These are phyloP conservation scores for Fistulifera solaris DNA, from an alignment of 108 stramenopile species.

Conservation along the genomic window DNA sequence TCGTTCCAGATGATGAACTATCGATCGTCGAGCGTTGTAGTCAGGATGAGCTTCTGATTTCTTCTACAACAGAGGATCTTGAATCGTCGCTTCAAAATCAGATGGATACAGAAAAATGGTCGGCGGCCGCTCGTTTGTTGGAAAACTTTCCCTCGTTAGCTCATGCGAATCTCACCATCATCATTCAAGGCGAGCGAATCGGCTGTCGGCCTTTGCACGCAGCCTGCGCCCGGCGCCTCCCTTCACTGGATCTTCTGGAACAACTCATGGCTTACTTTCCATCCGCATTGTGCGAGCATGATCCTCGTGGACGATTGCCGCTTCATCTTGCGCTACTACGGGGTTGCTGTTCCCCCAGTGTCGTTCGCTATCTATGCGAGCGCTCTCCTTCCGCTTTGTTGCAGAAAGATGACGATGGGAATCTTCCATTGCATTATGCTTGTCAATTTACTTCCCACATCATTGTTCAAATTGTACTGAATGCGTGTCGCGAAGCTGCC, in stretches of 20 bases:
- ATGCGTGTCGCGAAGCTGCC: constrained; percentile 5
- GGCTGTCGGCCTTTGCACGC: not conserved
- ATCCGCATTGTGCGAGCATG: not conserved
- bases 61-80: too few species aligned
- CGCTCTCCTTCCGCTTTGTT: not conserved
- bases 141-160: not conserved
- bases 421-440: constrained; percentile 19
- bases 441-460: not conserved
- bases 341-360: not conserved
- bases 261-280: constrained; percentile 5
- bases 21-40: too few species aligned
- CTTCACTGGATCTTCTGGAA: constrained; percentile 3
- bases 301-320: constrained; percentile 8
- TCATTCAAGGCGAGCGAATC: not conserved
- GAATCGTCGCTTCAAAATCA: too few species aligned
- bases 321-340: constrained; percentile 15
- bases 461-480: constrained; percentile 5
- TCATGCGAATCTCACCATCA: not conserved
- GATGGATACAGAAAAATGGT: too few species aligned
- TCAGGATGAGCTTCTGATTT: too few species aligned
- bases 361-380: constrained; percentile 8
- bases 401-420: constrained; percentile 13
- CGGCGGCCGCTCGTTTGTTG: too few species aligned
- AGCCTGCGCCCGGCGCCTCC: not conserved
- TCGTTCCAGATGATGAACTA: too few species aligned